These are phyloP conservation scores for Penicillium brasilianum DNA, from an alignment of 2,329 filamentous ascomycete genomes.

Conservation along the genomic window DNA sequence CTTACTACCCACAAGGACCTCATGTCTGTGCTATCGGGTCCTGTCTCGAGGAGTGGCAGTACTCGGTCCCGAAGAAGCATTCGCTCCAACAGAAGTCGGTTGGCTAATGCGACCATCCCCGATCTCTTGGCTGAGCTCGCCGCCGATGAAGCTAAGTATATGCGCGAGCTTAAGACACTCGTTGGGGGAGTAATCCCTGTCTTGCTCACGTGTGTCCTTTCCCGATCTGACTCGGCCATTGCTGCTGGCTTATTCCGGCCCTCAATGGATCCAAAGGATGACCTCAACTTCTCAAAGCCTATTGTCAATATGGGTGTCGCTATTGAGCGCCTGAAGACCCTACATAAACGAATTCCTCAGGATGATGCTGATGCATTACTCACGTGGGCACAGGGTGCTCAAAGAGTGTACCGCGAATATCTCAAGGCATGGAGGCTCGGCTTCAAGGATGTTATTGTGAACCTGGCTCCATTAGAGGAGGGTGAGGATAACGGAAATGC, in stretches of 20 bases:
- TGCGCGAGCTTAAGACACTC: constrained; percentile 86
- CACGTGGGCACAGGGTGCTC: constrained; percentile 78
- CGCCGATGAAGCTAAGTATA: constrained; percentile 85
- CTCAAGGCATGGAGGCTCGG: constrained; percentile 87
- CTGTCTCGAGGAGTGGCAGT: constrained; percentile 66
- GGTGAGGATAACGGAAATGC: constrained; percentile 56
- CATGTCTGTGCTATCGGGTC: constrained; percentile 83
- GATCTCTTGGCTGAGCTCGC: constrained; percentile 81
- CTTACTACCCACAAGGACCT: constrained; percentile 92
- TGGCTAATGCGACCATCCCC: constrained; percentile 70
- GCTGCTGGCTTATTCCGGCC: constrained; percentile 71
- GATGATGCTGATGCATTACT: constrained; percentile 73
- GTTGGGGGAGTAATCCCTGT: constrained; percentile 96
- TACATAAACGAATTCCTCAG: constrained; percentile 80
- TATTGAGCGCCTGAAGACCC: constrained; percentile 78
- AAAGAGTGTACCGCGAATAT: constrained; percentile 82
- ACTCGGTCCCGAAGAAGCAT: constrained; percentile 79
- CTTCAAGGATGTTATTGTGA: constrained; percentile 93
- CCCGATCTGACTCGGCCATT: constrained; percentile 68
- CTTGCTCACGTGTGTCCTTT: constrained; percentile 81
- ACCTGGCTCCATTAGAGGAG: constrained; percentile 77
- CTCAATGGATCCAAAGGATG: constrained; percentile 57
- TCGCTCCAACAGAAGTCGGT: constrained; percentile 70
- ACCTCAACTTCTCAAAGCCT: constrained; percentile 74
- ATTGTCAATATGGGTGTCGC: constrained; percentile 94